Evolutionary conservation across 805 yeast species (phyloP).

Genomic region (Yamadazyma ubonensis): DNA sequence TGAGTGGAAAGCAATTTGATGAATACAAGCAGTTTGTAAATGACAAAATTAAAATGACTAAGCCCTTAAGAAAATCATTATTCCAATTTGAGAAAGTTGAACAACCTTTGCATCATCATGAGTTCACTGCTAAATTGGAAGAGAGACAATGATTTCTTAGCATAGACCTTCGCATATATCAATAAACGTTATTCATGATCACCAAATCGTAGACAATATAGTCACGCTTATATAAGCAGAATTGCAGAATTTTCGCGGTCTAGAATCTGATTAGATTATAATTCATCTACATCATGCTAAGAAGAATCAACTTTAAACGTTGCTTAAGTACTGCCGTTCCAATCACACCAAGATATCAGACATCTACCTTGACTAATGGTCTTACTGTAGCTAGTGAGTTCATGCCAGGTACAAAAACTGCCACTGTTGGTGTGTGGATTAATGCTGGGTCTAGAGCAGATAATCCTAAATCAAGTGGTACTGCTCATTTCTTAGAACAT

Average conservation of each 20-base stretch:
- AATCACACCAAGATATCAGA: constrained; percentile 35
- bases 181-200: no score
- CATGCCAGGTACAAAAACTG: constrained; percentile 85
- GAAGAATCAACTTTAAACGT: constrained; percentile 2
- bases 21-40: constrained; percentile 15
- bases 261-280: neutral
- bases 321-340: constrained; percentile 7
- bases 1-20: constrained; percentile 10
- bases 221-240: neutral
- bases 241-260: neutral
- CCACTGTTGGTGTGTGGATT: constrained; percentile 98
- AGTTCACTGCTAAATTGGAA: constrained; percentile 2
- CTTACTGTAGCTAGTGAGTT: constrained; percentile 89
- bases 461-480: constrained; percentile 78
- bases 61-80: constrained; percentile 19
- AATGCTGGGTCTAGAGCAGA: constrained; percentile 99
- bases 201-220: no score
- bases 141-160: neutral
- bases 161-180: no score
- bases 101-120: constrained; percentile 17
- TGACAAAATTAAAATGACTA: constrained; percentile 15
- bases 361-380: constrained; percentile 84
- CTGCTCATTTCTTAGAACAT: constrained; percentile 97
- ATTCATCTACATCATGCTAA: constrained; percentile 5
- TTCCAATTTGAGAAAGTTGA: constrained; percentile 18